These are phyloP conservation scores for Colletotrichum musae DNA, from an alignment of 2,329 filamentous ascomycete species.

Conservation along the genomic window DNA sequence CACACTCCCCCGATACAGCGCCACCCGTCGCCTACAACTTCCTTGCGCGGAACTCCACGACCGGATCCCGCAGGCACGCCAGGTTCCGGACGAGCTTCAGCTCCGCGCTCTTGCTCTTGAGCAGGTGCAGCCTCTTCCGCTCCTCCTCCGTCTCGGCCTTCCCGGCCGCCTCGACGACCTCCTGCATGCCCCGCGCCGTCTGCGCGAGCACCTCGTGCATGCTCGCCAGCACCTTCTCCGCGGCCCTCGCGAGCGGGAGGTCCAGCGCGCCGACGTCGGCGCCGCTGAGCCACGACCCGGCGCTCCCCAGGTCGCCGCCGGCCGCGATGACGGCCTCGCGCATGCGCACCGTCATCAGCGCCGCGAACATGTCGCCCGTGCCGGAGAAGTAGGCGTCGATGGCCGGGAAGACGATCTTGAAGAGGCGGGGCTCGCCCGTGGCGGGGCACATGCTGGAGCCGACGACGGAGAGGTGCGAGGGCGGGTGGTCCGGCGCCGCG, in stretches of 20 bases:
- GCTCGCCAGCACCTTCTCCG: constrained; percentile 88
- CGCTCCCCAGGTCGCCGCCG: constrained; percentile 61
- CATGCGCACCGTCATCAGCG: constrained; percentile 88
- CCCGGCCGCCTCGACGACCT: constrained; percentile 60
- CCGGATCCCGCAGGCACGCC: constrained; percentile 76
- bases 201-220: constrained; percentile 89
- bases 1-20: neutral
- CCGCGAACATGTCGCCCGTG: constrained; percentile 98
- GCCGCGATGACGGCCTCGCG: constrained; percentile 79
- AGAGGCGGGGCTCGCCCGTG: constrained; percentile 79
- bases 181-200: constrained; percentile 76
- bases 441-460: constrained; percentile 75
- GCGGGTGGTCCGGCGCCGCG: constrained; percentile 64
- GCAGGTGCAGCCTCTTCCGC: constrained; percentile 74
- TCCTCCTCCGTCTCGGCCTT: constrained; percentile 61
- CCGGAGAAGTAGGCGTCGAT: constrained; percentile 96
- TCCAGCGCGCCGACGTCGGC: constrained; percentile 79
- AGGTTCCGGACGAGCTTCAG: constrained; percentile 85
- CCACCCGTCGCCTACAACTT: constrained; percentile 54
- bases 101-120: constrained; percentile 88
- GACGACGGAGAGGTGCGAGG: constrained; percentile 76
- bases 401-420: constrained; percentile 87
- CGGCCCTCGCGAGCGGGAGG: constrained; percentile 85
- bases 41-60: constrained; percentile 73
- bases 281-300: constrained; percentile 80